A percentile compares a stretch with the other conserved stretches of the same genome.
phyloP scores from a whole-genome alignment of 2,329 filamentous ascomycete genomes.

The Calonectria pteridis region DNA sequence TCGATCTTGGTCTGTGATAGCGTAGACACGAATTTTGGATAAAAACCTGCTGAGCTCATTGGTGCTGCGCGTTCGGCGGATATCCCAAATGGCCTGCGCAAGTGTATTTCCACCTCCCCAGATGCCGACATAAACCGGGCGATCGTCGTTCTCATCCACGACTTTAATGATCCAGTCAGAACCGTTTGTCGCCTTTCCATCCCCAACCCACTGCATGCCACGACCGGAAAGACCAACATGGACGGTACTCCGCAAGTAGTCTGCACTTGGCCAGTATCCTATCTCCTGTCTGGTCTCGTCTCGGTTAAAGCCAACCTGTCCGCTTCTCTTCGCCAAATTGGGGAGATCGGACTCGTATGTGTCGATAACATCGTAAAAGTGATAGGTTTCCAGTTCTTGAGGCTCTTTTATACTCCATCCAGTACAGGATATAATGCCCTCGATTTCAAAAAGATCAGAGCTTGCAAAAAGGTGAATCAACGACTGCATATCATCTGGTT shows the following conservation, averaged over 20 bases:
- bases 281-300: neutral
- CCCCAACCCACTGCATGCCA: neutral
- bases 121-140: neutral
- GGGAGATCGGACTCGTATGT: neutral
- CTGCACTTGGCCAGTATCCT: neutral
- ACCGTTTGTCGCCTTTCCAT: neutral
- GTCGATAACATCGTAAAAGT: neutral
- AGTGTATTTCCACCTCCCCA: constrained; percentile 1
- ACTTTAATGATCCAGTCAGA: neutral
- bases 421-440: neutral
- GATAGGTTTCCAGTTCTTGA: neutral
- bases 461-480: neutral
- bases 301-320: neutral
- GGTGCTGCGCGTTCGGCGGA: neutral
- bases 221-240: neutral
- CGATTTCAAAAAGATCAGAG: neutral
- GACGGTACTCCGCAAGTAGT: neutral
- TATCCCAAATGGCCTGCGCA: neutral
- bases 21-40: neutral
- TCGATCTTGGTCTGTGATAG: neutral
- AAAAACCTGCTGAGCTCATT: neutral
- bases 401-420: neutral
- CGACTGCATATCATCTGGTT: neutral
- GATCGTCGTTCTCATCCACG: neutral
- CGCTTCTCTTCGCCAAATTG: neutral